Percentiles rank a stretch among this genome's conserved stretches.
phyloP scores from a whole-genome alignment of 805 yeast species.

The Spathaspora boniae region DNA sequence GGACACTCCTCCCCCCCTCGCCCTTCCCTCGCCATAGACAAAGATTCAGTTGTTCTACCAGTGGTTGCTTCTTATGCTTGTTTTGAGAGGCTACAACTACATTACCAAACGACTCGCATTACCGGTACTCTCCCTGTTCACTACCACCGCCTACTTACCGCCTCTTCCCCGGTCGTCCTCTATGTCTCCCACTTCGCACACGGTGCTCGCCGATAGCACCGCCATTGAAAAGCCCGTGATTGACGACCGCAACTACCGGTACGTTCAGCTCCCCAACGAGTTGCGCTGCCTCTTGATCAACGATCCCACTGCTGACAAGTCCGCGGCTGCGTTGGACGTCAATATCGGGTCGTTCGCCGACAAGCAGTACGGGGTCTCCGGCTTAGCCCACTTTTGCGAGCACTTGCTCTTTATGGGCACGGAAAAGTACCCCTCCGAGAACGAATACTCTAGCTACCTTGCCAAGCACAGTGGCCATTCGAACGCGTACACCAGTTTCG shows the following conservation, averaged over 20 bases:
- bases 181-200: too few relatives aligned
- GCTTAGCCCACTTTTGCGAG: constrained; percentile 71
- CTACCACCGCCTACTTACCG: too few relatives aligned
- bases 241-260: constrained; percentile 76
- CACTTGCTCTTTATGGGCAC: constrained; percentile 78
- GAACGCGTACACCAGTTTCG: constrained; percentile 88
- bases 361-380: constrained; percentile 54
- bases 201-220: constrained; percentile 25
- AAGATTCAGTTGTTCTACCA: too few relatives aligned
- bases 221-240: constrained; percentile 44
- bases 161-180: too few relatives aligned
- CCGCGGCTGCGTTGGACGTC: constrained; percentile 79
- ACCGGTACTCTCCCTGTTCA: too few relatives aligned
- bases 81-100: too few relatives aligned
- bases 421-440: constrained; percentile 68
- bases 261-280: constrained; percentile 56
- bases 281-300: constrained; percentile 61
- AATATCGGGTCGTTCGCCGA: constrained; percentile 76
- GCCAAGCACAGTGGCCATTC: constrained; percentile 85
- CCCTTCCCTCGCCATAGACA: too few relatives aligned
- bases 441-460: constrained; percentile 69
- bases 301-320: constrained; percentile 67
- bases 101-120: too few relatives aligned
- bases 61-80: too few relatives aligned
- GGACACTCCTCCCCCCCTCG: too few relatives aligned